phyloP scores from a whole-genome alignment of 2,329 filamentous ascomycete species.

The Hypoxylon sp. region DNA sequence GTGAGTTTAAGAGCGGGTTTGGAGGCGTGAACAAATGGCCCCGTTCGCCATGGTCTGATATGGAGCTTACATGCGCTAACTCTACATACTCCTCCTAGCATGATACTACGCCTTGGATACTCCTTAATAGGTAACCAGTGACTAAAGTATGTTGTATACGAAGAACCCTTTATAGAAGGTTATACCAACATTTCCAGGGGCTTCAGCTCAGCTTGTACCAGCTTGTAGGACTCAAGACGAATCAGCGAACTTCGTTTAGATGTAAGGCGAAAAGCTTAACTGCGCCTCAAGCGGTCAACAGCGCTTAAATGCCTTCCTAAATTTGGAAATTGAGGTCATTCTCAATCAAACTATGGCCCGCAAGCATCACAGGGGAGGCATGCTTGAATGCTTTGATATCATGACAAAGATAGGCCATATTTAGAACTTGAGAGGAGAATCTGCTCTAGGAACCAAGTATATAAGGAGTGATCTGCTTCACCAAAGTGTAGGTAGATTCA shows the following conservation, averaged over 20 bases:
- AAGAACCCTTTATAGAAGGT: not conserved
- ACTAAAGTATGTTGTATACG: not conserved
- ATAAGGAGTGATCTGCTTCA: conserved; percentile 5
- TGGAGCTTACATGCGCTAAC: not conserved
- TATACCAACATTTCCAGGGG: not conserved
- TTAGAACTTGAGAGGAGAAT: conserved; percentile 7
- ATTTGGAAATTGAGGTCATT: not conserved
- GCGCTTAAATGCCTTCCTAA: not conserved
- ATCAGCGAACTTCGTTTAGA: not conserved
- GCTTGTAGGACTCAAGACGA: not conserved
- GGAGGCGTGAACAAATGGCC: not conserved
- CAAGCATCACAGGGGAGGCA: not conserved
- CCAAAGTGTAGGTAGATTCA: not conserved
- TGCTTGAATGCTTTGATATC: not conserved
- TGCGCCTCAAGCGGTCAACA: not conserved
- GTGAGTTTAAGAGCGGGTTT: not conserved
- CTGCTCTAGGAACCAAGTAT: conserved; percentile 3
- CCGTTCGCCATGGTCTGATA: not conserved
- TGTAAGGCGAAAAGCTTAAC: not conserved
- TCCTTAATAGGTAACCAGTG: not conserved
- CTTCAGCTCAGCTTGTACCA: not conserved
- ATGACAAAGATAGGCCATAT: conserved; percentile 9
- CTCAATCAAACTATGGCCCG: not conserved
- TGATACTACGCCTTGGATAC: not conserved
- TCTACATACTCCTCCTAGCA: not conserved